A percentile compares a stretch with the other conserved stretches of the same genome.
These are phyloP conservation scores for Citeromyces matritensis DNA, from an alignment of 805 yeast species.

Conservation along the genomic window DNA sequence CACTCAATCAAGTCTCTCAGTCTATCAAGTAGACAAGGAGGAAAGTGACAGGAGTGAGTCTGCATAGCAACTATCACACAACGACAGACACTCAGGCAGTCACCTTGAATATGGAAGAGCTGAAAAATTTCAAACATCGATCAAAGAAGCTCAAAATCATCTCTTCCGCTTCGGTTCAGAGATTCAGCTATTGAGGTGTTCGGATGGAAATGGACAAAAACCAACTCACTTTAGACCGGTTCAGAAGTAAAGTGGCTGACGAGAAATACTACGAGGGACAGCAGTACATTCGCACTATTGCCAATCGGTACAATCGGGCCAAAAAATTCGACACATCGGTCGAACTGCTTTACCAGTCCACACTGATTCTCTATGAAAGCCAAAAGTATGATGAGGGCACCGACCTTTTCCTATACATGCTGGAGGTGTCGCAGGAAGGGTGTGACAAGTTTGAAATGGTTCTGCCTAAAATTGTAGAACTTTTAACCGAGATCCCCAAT, in stretches of 20 bases:
- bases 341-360: constrained; percentile 58
- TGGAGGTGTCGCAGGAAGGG: constrained; percentile 38
- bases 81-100: no score
- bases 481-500: constrained; percentile 25
- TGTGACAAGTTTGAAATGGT: constrained; percentile 8
- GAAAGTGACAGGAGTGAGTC: no score
- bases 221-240: constrained; percentile 36
- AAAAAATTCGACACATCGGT: constrained; percentile 58
- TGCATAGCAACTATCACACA: no score
- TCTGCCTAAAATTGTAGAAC: constrained; percentile 21
- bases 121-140: no score
- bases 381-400: constrained; percentile 70
- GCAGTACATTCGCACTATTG: constrained; percentile 83
- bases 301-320: constrained; percentile 64
- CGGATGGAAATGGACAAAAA: not conserved
- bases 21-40: no score
- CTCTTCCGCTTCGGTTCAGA: no score
- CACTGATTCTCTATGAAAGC: constrained; percentile 50
- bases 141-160: no score
- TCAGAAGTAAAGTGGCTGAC: constrained; percentile 50
- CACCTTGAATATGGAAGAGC: no score
- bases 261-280: constrained; percentile 91
- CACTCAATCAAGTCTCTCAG: no score
- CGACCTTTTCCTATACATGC: constrained; percentile 57
- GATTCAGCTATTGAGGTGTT: no score